Conservation (phyloP, 192 early-diverging fungal species). For the Chytriomyces hyalinus region DNA sequence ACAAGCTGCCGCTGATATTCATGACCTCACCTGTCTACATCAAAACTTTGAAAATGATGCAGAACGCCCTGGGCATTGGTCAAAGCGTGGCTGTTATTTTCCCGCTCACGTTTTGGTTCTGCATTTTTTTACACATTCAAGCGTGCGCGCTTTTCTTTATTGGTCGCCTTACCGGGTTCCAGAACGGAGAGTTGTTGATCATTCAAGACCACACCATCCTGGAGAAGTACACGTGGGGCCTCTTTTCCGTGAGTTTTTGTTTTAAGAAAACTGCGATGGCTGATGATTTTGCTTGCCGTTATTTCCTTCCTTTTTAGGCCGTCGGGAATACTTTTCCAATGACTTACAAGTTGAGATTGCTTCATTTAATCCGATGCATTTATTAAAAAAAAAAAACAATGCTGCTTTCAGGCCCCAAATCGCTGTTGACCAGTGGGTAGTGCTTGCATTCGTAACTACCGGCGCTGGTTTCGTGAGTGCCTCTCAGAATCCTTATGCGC, state of each 20-base stretch:
- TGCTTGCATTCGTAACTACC: neutral
- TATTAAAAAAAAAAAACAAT: too few species aligned
- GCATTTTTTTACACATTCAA: conserved; percentile 23
- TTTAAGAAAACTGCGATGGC: too few species aligned
- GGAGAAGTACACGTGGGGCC: conserved; percentile 4
- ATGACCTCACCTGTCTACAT: neutral
- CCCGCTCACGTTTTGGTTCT: neutral
- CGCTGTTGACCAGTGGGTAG: neutral
- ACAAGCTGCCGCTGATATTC: conserved; percentile 8
- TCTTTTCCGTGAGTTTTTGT: conserved; percentile 4
- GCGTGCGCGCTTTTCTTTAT: conserved; percentile 10
- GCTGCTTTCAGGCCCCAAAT: neutral
- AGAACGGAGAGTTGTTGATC: neutral
- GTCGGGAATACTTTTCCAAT: conserved; percentile 27
- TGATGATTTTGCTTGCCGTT: too few species aligned
- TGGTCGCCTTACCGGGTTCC: conserved; percentile 3
- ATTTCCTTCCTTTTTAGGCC: too few species aligned
- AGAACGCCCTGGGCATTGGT: neutral
- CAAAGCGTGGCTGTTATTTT: neutral
- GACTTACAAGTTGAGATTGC: conserved; percentile 1
- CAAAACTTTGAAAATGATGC: neutral
- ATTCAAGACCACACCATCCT: neutral
- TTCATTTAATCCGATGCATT: neutral
- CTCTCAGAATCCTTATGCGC: neutral
- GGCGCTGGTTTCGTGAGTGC: conserved; percentile 4